Evolutionary conservation across 768 basidiomycete genomes (phyloP).

Genomic region (Podaxis sp.): DNA sequence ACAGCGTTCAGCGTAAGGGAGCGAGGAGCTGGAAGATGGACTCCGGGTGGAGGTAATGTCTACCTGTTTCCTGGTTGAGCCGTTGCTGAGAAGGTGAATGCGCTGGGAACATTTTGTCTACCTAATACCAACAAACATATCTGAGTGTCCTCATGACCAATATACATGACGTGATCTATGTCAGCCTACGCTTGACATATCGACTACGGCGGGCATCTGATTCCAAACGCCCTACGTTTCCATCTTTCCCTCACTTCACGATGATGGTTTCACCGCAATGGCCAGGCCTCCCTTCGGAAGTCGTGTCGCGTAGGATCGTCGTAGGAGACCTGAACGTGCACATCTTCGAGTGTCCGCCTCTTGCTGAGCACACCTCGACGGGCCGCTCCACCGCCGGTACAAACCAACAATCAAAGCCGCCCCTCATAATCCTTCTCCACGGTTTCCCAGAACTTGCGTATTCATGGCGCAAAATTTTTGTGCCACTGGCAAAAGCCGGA

Average conservation of each 20-base stretch:
- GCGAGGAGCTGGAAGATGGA: too few relatives aligned
- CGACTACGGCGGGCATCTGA: background rate
- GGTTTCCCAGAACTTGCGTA: slow-evolving; percentile 69
- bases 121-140: too few relatives aligned
- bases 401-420: slow-evolving; percentile 25
- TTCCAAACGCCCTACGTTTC: background rate
- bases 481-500: slow-evolving; percentile 46
- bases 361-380: background rate
- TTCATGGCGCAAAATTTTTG: slow-evolving; percentile 61
- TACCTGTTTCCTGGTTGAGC: too few relatives aligned
- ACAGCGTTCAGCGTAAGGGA: too few relatives aligned
- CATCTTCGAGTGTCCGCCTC: slow-evolving; percentile 45
- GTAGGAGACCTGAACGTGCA: slow-evolving; percentile 52
- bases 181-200: background rate
- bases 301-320: slow-evolving; percentile 37
- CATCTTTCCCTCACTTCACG: background rate
- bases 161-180: background rate
- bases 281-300: slow-evolving; percentile 23
- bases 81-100: too few relatives aligned
- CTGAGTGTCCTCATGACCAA: background rate
- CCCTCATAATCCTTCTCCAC: slow-evolving; percentile 57
- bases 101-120: too few relatives aligned
- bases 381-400: background rate
- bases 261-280: background rate
- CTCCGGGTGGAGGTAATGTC: too few relatives aligned